A percentile compares a stretch with the other conserved stretches of the same genome.
Evolutionary conservation across 495 filamentous ascomycete species (phyloP).

Genomic region (Penicillium malachiteum): DNA sequence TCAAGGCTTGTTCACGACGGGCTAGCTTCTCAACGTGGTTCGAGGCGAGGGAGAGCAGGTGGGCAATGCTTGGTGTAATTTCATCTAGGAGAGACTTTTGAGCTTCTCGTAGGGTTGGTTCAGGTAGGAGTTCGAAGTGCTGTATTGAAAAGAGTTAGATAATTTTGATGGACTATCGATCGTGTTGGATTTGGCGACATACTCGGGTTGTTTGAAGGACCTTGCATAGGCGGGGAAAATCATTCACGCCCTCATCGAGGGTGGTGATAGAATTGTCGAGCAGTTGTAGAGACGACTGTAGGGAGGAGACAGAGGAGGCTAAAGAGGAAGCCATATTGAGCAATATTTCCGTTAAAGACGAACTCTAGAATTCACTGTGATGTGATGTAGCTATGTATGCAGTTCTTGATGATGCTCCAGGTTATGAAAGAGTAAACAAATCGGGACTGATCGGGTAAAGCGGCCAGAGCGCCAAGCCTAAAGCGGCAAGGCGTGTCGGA

Average conservation of each 20-base stretch:
- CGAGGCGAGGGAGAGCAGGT: conserved; percentile 62
- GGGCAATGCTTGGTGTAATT: conserved; percentile 70
- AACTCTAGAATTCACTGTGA: too few relatives aligned
- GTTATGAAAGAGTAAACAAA: conserved; percentile 5
- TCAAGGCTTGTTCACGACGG: conserved; percentile 65
- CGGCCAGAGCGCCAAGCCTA: conserved; percentile 21
- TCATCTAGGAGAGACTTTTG: conserved; percentile 69
- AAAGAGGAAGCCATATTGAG: conserved; percentile 51
- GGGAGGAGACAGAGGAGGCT: conserved; percentile 64
- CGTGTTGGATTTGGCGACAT: conserved; percentile 19
- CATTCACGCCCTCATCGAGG: conserved; percentile 67
- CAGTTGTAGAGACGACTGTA: conserved; percentile 67
- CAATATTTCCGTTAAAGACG: too few relatives aligned
- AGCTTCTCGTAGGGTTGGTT: conserved; percentile 63
- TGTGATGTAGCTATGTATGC: too few relatives aligned
- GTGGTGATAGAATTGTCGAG: conserved; percentile 72
- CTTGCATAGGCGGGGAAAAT: conserved; percentile 71
- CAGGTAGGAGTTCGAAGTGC: conserved; percentile 80
- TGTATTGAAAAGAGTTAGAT: conserved; percentile 26
- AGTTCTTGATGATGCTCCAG: neutral
- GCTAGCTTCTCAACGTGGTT: conserved; percentile 72
- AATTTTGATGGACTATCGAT: neutral
- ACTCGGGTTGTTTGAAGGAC: conserved; percentile 71
- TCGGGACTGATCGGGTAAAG: conserved; percentile 30
- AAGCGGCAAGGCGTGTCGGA: conserved; percentile 35